A percentile compares a stretch with the other conserved stretches of the same genome.
phyloP scores from a whole-genome alignment of 768 basidiomycete genomes.

The Austroboletus eburneus region DNA sequence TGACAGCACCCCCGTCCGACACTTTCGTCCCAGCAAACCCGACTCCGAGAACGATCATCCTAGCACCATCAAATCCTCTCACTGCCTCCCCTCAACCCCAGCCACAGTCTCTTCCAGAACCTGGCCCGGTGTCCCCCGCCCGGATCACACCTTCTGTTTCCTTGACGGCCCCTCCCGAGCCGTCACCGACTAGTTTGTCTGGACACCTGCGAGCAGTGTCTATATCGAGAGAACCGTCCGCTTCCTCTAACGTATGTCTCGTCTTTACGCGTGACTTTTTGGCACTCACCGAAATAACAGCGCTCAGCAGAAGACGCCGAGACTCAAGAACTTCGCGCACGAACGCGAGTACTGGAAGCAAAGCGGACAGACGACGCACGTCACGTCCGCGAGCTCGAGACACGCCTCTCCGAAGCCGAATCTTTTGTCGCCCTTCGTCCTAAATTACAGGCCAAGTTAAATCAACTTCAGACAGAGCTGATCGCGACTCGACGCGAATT shows the following conservation, averaged over 20 bases:
- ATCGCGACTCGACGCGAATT: slow-evolving; percentile 71
- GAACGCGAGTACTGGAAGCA: slow-evolving; percentile 79
- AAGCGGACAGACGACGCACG: slow-evolving; percentile 85
- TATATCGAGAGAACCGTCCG: slow-evolving; percentile 27
- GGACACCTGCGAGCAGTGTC: slow-evolving; percentile 12
- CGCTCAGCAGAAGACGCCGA: slow-evolving; percentile 51
- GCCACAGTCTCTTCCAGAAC: slow-evolving; percentile 13
- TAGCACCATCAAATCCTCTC: slow-evolving; percentile 33
- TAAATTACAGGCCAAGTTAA: slow-evolving; percentile 87
- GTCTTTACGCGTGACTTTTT: not conserved
- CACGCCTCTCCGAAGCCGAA: slow-evolving; percentile 79
- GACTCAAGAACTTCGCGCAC: slow-evolving; percentile 76
- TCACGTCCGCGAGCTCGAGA: slow-evolving; percentile 79
- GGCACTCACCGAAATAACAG: slow-evolving; percentile 14
- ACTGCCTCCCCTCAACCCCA: slow-evolving; percentile 32
- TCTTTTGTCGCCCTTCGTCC: slow-evolving; percentile 80
- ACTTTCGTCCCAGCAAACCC: too few species aligned
- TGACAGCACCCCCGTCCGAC: slow-evolving; percentile 29
- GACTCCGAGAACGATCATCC: slow-evolving; percentile 35
- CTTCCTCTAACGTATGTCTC: slow-evolving; percentile 22
- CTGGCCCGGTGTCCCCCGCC: slow-evolving; percentile 8
- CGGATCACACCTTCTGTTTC: slow-evolving; percentile 18
- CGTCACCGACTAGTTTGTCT: slow-evolving; percentile 1
- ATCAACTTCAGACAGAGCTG: slow-evolving; percentile 74
- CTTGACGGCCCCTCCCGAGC: slow-evolving; percentile 7